Base-by-base conservation (phyloP, 2,329 filamentous ascomycete genomes). In the Dichotomopilus funicola region DNA sequence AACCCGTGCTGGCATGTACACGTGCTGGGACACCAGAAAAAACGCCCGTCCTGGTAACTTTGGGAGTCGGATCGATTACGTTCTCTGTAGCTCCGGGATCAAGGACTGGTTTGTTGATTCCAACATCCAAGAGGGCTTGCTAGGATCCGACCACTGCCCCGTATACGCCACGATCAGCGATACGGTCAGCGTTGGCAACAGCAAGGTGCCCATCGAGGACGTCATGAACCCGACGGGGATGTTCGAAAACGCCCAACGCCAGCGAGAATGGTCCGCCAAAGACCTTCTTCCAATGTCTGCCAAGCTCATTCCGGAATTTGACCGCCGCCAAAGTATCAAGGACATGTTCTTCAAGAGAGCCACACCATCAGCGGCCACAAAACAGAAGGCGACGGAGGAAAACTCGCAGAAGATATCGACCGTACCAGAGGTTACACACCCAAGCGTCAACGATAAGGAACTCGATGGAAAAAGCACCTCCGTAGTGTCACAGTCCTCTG, bases 31-130 rank as follows among this genome's bases (percentile, higher is more conserved):
- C 61, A 91, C 89, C 50, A 91, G 88, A 68, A 88, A 91, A 66
- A 97, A 97, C 70, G 89, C 89, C n/a, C 80, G 94, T n/a, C 92
- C 92, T 3, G 91, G 89, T 2, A 97, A 97, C 68, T 95, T 87
- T 70, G 94, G 94, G 5, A 87, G 89, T 53, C 83, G 94, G 38
- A 97, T 97, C 63, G 94, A 99, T 70, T 97, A 95, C 70, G 81
- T 99, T 13, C 78, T 97, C 3, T 95, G 90, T 68, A 94, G 85
- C 61, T 76, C 86, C 42, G 80, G 81, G 38, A 88, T 96, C 75
- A 88, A 85, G 64, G 74, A 80, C 51, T 96, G 91, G 90, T 88
- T 96, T 65, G 76, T 74, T 33, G 82, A 85, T 44, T 82, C 89
- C 6, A 85, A 96, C 64, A 97, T 97, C 36, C 94, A 97, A 68